phyloP scores from a whole-genome alignment of 2,329 filamentous ascomycete species.

The Eurotiales sp. region DNA sequence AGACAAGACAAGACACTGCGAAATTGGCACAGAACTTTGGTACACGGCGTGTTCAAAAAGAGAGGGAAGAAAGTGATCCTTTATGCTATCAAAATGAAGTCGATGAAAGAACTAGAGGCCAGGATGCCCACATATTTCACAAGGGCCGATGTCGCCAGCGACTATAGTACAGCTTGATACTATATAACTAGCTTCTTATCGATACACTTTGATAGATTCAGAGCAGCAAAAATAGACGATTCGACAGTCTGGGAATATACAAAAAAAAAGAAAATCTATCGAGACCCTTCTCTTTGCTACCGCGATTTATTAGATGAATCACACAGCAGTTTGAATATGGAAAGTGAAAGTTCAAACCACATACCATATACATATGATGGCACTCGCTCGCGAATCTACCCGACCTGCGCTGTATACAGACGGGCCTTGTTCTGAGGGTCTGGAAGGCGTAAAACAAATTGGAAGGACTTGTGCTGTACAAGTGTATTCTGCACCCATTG shows the following conservation, averaged over 20 bases:
- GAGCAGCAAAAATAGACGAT: constrained; percentile 50
- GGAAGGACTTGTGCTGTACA: constrained; percentile 1
- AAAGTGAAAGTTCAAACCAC: constrained; percentile 2
- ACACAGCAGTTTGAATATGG: constrained; percentile 6
- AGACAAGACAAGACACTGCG: neutral
- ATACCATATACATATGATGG: neutral
- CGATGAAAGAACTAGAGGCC: constrained; percentile 25
- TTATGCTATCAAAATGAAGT: constrained; percentile 17
- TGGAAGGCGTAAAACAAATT: constrained; percentile 7
- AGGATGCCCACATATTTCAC: constrained; percentile 24
- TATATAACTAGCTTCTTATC: constrained; percentile 66
- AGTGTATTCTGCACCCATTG: neutral
- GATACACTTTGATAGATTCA: constrained; percentile 68
- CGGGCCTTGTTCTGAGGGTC: neutral
- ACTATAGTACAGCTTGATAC: constrained; percentile 48
- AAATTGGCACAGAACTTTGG: constrained; percentile 11
- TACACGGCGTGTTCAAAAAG: constrained; percentile 11
- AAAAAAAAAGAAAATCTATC: constrained; percentile 35
- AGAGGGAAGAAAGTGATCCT: neutral
- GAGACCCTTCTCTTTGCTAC: constrained; percentile 63
- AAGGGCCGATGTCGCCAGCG: constrained; percentile 34
- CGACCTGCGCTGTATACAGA: neutral
- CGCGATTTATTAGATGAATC: constrained; percentile 65
- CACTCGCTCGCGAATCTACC: neutral
- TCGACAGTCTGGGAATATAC: constrained; percentile 31